Percentiles rank a stretch among this genome's conserved stretches.
Evolutionary conservation across 2,329 filamentous ascomycete genomes (phyloP).

Genomic region (Talaromyces islandicus): DNA sequence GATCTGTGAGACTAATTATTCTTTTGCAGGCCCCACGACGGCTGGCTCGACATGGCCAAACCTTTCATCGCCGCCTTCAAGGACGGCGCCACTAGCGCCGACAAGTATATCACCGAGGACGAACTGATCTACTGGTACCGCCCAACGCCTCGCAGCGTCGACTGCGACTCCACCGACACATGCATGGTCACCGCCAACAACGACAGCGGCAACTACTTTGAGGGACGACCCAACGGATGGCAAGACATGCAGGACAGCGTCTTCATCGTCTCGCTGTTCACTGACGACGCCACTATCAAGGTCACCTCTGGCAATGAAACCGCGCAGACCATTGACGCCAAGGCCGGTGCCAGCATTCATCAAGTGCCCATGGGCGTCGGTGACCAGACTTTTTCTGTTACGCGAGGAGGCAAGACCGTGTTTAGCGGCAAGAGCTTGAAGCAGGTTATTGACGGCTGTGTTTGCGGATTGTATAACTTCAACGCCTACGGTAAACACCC

Average conservation of each 20-base stretch:
- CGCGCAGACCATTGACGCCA: constrained; percentile 37
- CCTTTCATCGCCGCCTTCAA: constrained; percentile 52
- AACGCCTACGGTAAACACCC: constrained; percentile 31
- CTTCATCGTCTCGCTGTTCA: constrained; percentile 50
- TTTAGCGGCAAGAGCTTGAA: constrained; percentile 45
- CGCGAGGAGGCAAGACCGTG: constrained; percentile 35
- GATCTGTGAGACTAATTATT: background rate
- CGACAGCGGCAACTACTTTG: constrained; percentile 47
- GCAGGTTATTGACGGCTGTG: constrained; percentile 44
- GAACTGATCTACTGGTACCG: constrained; percentile 54
- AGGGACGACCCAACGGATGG: constrained; percentile 46
- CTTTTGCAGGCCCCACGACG: constrained; percentile 40
- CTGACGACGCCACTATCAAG: constrained; percentile 38
- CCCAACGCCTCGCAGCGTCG: constrained; percentile 39
- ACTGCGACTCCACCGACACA: constrained; percentile 50
- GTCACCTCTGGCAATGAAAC: constrained; percentile 42
- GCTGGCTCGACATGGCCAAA: constrained; percentile 50
- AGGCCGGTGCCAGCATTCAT: constrained; percentile 42
- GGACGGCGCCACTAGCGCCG: constrained; percentile 31
- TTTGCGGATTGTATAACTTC: constrained; percentile 42
- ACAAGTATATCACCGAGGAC: constrained; percentile 41
- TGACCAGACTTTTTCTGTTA: constrained; percentile 42
- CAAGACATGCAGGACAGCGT: constrained; percentile 46
- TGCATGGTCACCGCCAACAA: constrained; percentile 40
- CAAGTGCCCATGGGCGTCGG: constrained; percentile 45